Base-by-base conservation (phyloP, 306 rosid genomes). In the Canavalia ensiformis region DNA sequence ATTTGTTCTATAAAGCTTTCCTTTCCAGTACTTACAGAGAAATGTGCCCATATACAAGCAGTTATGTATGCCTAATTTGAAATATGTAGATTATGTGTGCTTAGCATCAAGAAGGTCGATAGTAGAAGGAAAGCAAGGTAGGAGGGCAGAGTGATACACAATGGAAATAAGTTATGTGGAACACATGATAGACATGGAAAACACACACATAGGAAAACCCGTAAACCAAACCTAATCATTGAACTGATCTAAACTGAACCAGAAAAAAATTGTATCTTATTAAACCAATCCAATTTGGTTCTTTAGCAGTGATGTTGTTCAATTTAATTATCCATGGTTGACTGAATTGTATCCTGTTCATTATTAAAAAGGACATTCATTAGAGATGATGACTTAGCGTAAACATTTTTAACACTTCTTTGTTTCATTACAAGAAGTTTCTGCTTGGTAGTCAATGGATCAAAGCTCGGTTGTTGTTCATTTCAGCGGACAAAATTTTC, bases 71-170 rank as follows among this genome's bases (percentile, higher is more conserved):
- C 39, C 72, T 30, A 74, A 18, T 64, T 55, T 18, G 34, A 73
- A 74, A 57, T 54, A 57, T 6, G 37, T 34, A 46, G 46, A 35
- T 46, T 12, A 58, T 47, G 65, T 31, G 46, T 54, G 39, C 79
- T 39, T 13, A 42, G 55, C 51, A 65, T 8, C n/a, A 60, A 29
- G 7, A 63, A 70, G 57, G 54, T 66, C 49, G 50, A 37, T 50
- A 45, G 52, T 33, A 18, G 41, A 52, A 74, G 35, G 37, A 4
- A 58, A 33, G 35, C 35, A 47, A 75, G 47, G 69, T 1, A 45
- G 9, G 8, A 12, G 4, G 57, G 25, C 3, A 30, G 35, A 33
- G 8, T 41, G 11, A 65, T 42, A n/a, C 13, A 2, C 28, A 37
- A 37, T 54, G 49, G 45, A 33, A 45, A 56, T 0, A 55, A 10